Base-by-base conservation (phyloP, 345 rosid genomes). In the Euphorbia peplus region DNA sequence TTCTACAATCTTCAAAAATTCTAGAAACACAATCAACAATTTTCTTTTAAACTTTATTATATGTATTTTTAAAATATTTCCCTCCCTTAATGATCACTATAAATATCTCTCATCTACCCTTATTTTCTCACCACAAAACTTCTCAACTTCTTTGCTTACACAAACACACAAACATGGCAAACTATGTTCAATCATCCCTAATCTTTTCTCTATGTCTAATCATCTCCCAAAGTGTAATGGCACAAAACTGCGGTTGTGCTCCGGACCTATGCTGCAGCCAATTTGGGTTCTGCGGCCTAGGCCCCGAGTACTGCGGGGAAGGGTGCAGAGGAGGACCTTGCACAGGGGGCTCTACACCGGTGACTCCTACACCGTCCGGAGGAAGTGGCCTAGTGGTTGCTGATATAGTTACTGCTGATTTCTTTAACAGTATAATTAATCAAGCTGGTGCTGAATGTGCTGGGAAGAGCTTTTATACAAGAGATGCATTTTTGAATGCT, bases 401-500 rank as follows among this genome's bases (percentile, higher is more conserved):
- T 8, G 71, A 73, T 5, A 12, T 82, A 1, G 86, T 83, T n/a
- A 82, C 86, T 2, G 64, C 66, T 0, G 66, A 63, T 0, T 86
- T 83, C 78, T 84, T 82, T 51, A 64, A 82, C 9, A 76, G 82
- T 15, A 82, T 84, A 19, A 78, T 74, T 50, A 62, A 62, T n/a
- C 69, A 70, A 60, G 85, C 85, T 0, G 73, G 39, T 0, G 67
- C 29, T 0, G 26, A 39, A 5, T 86, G 90, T 9, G 72, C 18
- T 0, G 86, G 90, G 25, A 80, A 80, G 72, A 63, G 14, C 39
- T 81, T 86, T 76, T 86, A 83, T 32, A 69, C 82, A 0, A 44
- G 86, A 63, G 54, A 70, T 47, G 74, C 70, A 15, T 82, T 86
- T 59, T 68, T 83, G 0, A 70, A 46, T 22, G 86, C 83, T 9